Evolutionary conservation across 1,284 basidiomycete species (phyloP).

Genomic region (Fomitopsis palustris): DNA sequence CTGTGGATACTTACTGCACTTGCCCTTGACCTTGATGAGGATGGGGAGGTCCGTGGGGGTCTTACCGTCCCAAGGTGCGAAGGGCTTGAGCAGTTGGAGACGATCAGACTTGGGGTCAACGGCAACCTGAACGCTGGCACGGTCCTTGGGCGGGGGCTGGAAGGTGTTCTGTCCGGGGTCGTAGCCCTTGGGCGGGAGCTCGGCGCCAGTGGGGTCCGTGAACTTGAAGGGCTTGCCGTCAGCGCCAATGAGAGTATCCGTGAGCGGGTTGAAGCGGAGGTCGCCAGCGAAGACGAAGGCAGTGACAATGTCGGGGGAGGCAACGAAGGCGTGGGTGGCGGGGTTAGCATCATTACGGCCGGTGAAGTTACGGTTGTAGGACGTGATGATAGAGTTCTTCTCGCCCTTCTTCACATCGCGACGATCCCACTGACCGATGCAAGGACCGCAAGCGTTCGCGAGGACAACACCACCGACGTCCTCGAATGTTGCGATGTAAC

Average conservation of each 20-base stretch:
- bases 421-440: slow-evolving; percentile 99
- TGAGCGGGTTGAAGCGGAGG: slow-evolving; percentile 96
- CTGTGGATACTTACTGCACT: slow-evolving; percentile 86
- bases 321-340: slow-evolving; percentile 97
- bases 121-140: slow-evolving; percentile 80
- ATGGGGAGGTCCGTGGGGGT: slow-evolving; percentile 87
- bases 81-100: slow-evolving; percentile 91
- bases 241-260: slow-evolving; percentile 83
- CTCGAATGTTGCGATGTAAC: slow-evolving; percentile 88
- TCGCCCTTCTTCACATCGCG: slow-evolving; percentile 96
- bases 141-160: slow-evolving; percentile 91
- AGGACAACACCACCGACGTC: slow-evolving; percentile 89
- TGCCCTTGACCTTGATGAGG: slow-evolving; percentile 98
- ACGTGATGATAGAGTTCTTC: slow-evolving; percentile 97
- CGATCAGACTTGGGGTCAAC: slow-evolving; percentile 90
- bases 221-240: slow-evolving; percentile 99
- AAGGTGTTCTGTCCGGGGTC: slow-evolving; percentile 97
- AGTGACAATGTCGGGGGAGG: slow-evolving; percentile 97
- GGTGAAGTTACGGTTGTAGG: slow-evolving; percentile 99
- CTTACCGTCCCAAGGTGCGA: slow-evolving; percentile 93
- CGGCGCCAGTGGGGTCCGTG: slow-evolving; percentile 83
- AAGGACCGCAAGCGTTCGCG: slow-evolving; percentile 98
- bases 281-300: slow-evolving; percentile 95
- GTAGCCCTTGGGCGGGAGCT: slow-evolving; percentile 93
- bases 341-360: slow-evolving; percentile 99